These are phyloP conservation scores for Picea engelmannii DNA, from an alignment of 83 land plant species.

Conservation along the genomic window DNA sequence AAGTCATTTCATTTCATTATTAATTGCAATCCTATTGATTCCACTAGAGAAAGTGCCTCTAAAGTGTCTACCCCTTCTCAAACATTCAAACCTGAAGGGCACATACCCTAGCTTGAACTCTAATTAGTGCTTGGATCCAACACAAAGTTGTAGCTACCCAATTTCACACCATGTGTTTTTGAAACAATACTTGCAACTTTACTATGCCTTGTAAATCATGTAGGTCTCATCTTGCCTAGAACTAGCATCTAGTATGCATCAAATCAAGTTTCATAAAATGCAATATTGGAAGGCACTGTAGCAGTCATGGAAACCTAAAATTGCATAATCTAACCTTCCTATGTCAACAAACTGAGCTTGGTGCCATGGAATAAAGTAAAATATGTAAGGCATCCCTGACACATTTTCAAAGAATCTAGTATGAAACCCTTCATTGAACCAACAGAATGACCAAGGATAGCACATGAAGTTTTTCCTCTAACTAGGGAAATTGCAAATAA, in stretches of 20 bases:
- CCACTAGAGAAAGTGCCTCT: constrained; percentile 2
- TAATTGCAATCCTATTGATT: neutral
- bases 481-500: too few relatives aligned
- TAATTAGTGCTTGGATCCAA: constrained; percentile 22
- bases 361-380: too few relatives aligned
- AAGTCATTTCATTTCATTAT: too few relatives aligned
- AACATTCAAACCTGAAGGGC: constrained; percentile 13
- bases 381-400: too few relatives aligned
- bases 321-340: too few relatives aligned
- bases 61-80: constrained; percentile 7
- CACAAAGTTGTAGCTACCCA: constrained; percentile 20
- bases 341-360: too few relatives aligned
- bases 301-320: too few relatives aligned
- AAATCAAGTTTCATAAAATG: neutral
- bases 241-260: neutral
- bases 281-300: too few relatives aligned
- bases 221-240: constrained; percentile 18
- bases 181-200: constrained; percentile 20
- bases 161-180: constrained; percentile 18
- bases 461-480: too few relatives aligned
- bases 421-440: too few relatives aligned
- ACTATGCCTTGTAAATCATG: constrained; percentile 18
- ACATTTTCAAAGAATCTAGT: too few relatives aligned
- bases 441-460: too few relatives aligned
- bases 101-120: constrained; percentile 10